Conservation (phyloP, 1,139 yeast genomes). For the Pichia norvegensis region DNA sequence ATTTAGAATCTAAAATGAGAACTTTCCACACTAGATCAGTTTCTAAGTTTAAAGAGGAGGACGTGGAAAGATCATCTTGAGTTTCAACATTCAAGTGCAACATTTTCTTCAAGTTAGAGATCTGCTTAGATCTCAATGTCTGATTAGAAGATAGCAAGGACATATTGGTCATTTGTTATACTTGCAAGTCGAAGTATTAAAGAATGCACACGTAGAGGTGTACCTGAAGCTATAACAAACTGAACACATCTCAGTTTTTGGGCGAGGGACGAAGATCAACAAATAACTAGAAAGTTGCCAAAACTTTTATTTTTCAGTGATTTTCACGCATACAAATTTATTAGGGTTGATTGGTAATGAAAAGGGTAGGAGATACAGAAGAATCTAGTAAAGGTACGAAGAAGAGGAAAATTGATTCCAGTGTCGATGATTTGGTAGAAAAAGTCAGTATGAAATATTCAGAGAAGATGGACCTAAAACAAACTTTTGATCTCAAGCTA, state of each 20-base stretch:
- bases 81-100: constrained; percentile 57
- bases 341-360: background rate
- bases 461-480: constrained; percentile 9
- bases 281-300: too few species aligned
- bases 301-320: too few species aligned
- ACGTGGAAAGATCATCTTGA: constrained; percentile 38
- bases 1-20: constrained; percentile 70
- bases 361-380: background rate
- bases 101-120: constrained; percentile 62
- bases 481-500: constrained; percentile 1
- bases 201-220: too few species aligned
- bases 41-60: constrained; percentile 34
- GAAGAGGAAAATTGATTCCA: background rate
- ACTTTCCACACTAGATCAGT: constrained; percentile 87
- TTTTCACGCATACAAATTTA: too few species aligned
- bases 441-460: constrained; percentile 8
- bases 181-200: background rate
- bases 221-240: too few species aligned
- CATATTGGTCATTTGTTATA: constrained; percentile 6
- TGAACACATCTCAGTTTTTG: background rate
- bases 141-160: constrained; percentile 14
- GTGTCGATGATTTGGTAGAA: background rate
- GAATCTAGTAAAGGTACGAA: too few species aligned
- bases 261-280: constrained; percentile 1
- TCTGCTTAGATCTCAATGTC: constrained; percentile 24